Conservation (phyloP, 116 monocot species). For the Zostera marina region DNA sequence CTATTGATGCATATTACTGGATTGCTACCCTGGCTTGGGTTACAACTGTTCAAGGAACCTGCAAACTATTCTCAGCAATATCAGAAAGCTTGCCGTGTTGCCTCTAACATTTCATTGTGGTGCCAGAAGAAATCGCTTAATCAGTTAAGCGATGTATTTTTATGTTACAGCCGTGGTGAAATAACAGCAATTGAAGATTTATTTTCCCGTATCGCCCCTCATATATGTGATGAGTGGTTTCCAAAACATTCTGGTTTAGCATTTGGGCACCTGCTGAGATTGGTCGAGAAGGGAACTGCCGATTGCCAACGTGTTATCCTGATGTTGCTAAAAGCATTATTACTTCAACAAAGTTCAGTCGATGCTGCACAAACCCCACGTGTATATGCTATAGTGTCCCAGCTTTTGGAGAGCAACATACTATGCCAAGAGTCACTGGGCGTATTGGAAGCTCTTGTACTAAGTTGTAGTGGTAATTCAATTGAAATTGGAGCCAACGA, state of each 20-base stretch:
- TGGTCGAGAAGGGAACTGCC: constrained; percentile 74
- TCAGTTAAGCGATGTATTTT: constrained; percentile 49
- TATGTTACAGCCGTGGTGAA: constrained; percentile 42
- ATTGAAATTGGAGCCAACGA: constrained; percentile 30
- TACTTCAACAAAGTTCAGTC: constrained; percentile 78
- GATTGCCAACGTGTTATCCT: constrained; percentile 87
- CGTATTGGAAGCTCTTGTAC: constrained; percentile 78
- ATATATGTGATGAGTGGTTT: constrained; percentile 87
- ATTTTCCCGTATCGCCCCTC: constrained; percentile 39
- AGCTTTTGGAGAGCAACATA: constrained; percentile 81
- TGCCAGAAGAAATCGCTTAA: constrained; percentile 52
- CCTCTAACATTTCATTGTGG: constrained; percentile 76
- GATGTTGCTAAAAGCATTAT: constrained; percentile 69
- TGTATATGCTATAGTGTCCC: constrained; percentile 81
- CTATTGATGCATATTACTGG: constrained; percentile 88
- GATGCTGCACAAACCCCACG: constrained; percentile 90
- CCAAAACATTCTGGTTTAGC: constrained; percentile 87
- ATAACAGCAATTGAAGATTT: constrained; percentile 60
- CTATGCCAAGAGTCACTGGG: constrained; percentile 75
- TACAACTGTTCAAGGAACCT: constrained; percentile 44
- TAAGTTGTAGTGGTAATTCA: constrained; percentile 43
- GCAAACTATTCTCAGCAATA: constrained; percentile 29
- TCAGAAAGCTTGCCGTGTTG: constrained; percentile 69
- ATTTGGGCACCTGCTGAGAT: constrained; percentile 81
- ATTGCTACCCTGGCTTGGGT: constrained; percentile 74